Base-by-base conservation (phyloP, 305 asterid species). In the Fraxinus angustifolia region DNA sequence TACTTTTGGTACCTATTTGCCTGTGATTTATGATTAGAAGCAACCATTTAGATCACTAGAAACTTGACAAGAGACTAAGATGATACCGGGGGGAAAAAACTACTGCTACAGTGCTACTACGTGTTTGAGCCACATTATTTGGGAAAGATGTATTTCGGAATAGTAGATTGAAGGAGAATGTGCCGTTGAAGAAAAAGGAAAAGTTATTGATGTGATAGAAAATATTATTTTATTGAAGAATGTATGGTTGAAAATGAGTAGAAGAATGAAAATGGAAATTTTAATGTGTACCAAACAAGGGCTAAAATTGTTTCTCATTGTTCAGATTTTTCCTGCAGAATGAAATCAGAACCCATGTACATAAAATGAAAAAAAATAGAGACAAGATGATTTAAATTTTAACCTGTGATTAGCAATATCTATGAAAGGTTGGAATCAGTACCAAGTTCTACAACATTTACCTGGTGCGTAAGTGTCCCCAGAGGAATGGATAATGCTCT, bases 401-500 rank as follows among this genome's bases (percentile, higher is more conserved):
- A 19, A 60, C 12, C 70, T 28, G 11, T 60, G 70, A 19, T 6
- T 58, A 6, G 21, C 68, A 58, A 30, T 58, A 6, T 58, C 21
- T 17, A 56, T 4, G 26, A 6, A 19, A 17, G 65, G 26, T 14
- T 16, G 23, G 65, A 70, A 28, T 11, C 38, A 3, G 40, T 11
- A 1, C 23, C 67, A 40, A 60, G 14, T 33, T 10, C 28, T 34
- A 30, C 38, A 48, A 38, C 38, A 62, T 53, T 19, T 81, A 85
- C 89, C 88, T 85, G 89, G 79, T 87, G 91, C 56, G 89, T 89
- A 76, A 85, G 87, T 42, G 90, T 87, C 85, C 90, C 84, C 38
- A 86, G 89, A 83, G 94, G 91, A 80, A 82, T 82, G 65, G 90
- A 92, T 45, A 83, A 84, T 40, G 89, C 87, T 56, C 91, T 86